Percentiles rank a stretch among this genome's conserved stretches.
Conservation (phyloP, 306 rosid genomes). For the Myrica gale region DNA sequence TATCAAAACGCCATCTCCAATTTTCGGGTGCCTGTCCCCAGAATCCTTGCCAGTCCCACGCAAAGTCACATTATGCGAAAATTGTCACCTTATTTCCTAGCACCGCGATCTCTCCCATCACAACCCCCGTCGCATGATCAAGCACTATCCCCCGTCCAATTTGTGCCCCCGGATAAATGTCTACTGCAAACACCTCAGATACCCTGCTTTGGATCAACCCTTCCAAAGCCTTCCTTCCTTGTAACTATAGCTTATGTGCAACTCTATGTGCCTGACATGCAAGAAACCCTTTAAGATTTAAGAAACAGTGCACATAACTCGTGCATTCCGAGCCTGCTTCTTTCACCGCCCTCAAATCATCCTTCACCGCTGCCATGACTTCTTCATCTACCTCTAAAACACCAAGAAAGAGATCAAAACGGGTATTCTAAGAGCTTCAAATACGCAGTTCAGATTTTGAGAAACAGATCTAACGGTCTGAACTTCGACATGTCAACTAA, state of each 20-base stretch:
- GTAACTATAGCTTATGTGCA: constrained; percentile 33
- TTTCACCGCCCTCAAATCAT: constrained; percentile 26
- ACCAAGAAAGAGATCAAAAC: constrained; percentile 10
- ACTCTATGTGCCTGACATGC: constrained; percentile 35
- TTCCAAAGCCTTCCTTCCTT: constrained; percentile 13
- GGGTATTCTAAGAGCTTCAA: background rate
- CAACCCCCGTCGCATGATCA: constrained; percentile 26
- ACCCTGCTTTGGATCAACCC: constrained; percentile 31
- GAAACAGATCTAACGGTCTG: no score
- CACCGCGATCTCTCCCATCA: constrained; percentile 21
- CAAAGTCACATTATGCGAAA: constrained; percentile 22
- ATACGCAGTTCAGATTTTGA: no score
- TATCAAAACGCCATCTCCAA: constrained; percentile 25
- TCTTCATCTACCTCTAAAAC: constrained; percentile 5
- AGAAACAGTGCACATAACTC: constrained; percentile 20
- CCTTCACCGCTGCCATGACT: constrained; percentile 10
- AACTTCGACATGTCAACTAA: no score
- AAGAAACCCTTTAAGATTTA: constrained; percentile 32
- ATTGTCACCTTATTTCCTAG: constrained; percentile 23
- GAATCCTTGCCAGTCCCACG: constrained; percentile 21
- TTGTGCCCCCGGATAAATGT: constrained; percentile 21
- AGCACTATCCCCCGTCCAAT: constrained; percentile 24
- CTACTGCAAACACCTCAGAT: constrained; percentile 25
- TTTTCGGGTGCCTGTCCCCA: constrained; percentile 30
- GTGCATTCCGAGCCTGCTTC: constrained; percentile 33